Base-by-base conservation (phyloP, 1,139 yeast genomes). In the Kodamaea plutei region DNA sequence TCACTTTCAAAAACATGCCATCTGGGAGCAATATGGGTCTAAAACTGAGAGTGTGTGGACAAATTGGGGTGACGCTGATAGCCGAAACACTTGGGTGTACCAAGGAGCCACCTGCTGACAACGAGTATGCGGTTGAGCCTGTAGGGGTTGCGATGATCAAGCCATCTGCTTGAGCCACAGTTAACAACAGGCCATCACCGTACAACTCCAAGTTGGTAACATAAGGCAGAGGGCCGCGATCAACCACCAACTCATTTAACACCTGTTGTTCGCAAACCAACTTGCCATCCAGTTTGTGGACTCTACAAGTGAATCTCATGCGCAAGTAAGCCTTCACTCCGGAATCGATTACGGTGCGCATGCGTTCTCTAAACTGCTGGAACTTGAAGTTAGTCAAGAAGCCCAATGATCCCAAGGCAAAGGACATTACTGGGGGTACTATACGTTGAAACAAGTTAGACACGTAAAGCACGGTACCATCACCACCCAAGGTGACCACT, bases 81-180 rank as follows among this genome's bases (percentile, higher is more conserved):
- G 95, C 94, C 44, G 87, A 80, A 9, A 87, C 94, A 16, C 85
- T 85, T 0, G 96, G 95, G 46, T 87, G 95, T 2, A 87, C 93
- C 30, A 87, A 65, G 0, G 94, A 79, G 0, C 96, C 96, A 10
- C 95, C 95, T 0, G 96, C 95, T 23, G 93, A 81, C 22, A 87
- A 62, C 1, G 94, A 84, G 52, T 87, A 87, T 0, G 96, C 96
- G 0, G 96, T 87, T 2, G 94, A 84, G 0, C 95, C 95, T 0
- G 96, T 87, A 4, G 95, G 96, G 0, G 95, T 85, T 0, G 95
- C 93, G 23, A 87, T 70, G 36, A 87, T 85, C 18, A 87, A 58
- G 0, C 96, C 96, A 54, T 87, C 95, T 0, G 95, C 95, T 52
- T 85, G 95, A 0, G 91, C 94, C 11, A 84, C 81, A 0, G 96